These are phyloP conservation scores for Lachancea sp. DNA, from an alignment of 805 yeast species.

Conservation along the genomic window DNA sequence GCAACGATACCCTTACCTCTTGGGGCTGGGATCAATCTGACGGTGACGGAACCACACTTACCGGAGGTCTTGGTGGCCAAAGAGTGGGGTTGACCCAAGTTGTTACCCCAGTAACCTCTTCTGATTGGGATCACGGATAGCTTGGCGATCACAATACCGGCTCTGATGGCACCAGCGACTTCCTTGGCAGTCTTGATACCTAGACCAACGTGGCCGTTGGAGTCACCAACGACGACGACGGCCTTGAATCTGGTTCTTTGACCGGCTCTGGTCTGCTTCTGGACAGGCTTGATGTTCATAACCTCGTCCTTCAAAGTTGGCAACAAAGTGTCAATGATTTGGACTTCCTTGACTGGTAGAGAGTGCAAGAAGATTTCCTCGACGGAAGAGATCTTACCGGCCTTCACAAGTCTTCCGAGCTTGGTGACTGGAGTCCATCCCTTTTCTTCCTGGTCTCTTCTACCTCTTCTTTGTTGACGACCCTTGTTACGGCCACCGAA, in stretches of 20 bases:
- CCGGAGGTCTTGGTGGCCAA: conserved; percentile 97
- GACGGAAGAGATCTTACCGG: conserved; percentile 92
- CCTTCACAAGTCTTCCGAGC: conserved; percentile 99
- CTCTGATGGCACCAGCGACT: conserved; percentile 99
- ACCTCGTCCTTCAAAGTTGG: conserved; percentile 97
- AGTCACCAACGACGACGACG: conserved; percentile 98
- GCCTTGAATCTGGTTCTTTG: conserved; percentile 99
- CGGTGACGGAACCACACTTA: conserved; percentile 99
- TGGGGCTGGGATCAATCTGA: conserved; percentile 99
- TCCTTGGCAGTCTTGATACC: conserved; percentile 99
- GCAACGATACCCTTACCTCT: conserved; percentile 99
- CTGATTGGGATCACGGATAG: conserved; percentile 98
- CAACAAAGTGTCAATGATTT: conserved; percentile 92
- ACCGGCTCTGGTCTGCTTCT: conserved; percentile 99
- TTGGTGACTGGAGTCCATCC: conserved; percentile 99
- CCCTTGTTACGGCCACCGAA: conserved; percentile 51
- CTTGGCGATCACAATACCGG: conserved; percentile 99
- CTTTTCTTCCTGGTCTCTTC: conserved; percentile 89
- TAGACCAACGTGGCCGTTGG: conserved; percentile 99
- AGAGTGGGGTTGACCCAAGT: conserved; percentile 99
- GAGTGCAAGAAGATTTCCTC: conserved; percentile 99
- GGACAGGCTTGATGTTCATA: conserved; percentile 99
- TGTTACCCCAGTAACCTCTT: conserved; percentile 99
- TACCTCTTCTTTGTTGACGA: conserved; percentile 57
- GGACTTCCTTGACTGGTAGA: conserved; percentile 98